Base-by-base conservation (phyloP, 2,329 filamentous ascomycete genomes). In the Aurifilum marmelostoma region DNA sequence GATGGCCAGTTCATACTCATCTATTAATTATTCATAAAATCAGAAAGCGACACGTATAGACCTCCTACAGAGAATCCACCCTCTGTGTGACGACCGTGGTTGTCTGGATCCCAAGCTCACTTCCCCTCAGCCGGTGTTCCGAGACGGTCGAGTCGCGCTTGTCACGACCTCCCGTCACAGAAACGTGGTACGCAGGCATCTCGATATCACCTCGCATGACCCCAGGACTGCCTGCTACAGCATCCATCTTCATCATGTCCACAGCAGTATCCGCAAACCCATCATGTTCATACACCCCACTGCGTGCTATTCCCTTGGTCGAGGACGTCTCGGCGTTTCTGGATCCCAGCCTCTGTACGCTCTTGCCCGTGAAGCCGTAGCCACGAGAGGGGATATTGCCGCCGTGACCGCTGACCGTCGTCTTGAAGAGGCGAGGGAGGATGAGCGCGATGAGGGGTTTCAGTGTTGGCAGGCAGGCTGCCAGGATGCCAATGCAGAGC, bases 381-480 rank as follows among this genome's bases (percentile, higher is more conserved):
- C 27, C 58, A 27, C 29, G 66, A 29, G 32, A 63, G 14, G 11
- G 34, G 14, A 8, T 29, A 7, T 34, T 32, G 4, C 37, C 21
- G 50, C 52, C 24, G 24, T 24, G 18, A 11, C 39, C 34, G n/a
- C 14, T 41, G 14, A 29, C 0, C 24, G 67, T 69, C 8, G 69
- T 67, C 61, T 65, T 69, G 67, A 75, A 73, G 58, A 74, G 41
- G 12, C 72, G 69, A 1, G 75, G 74, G 11, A 75, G 61, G 27
- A 72, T 47, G 0, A 70, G 66, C 34, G 71, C 69, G n/a, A 77
- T 67, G 14, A 76, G 71, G 0, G 76, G 76, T 14, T 74, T 74
- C 1, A 77, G 74, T 1, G 76, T 77, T 1, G 76, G 76, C 16
- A 77, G 71, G 61, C 74, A 75, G 1, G 75, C 75, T 6, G 75